A percentile compares a stretch with the other conserved stretches of the same genome.
phyloP scores from a whole-genome alignment of 2,329 filamentous ascomycete genomes.

The Colletotrichum cuscutae region DNA sequence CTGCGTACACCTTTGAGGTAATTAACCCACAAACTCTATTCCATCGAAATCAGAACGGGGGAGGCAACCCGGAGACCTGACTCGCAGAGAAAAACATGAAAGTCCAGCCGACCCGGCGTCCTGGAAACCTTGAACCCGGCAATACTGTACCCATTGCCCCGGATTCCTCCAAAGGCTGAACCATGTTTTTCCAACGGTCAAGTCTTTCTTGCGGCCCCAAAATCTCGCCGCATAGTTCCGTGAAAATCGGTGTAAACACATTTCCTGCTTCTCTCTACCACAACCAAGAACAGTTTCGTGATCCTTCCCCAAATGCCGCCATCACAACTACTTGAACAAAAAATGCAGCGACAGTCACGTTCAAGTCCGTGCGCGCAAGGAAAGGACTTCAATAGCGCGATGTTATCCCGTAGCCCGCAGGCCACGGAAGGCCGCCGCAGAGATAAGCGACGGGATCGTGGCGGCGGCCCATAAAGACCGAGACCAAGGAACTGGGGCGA shows the following conservation, averaged over 20 bases:
- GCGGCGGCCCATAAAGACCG: neutral
- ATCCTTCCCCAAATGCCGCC: neutral
- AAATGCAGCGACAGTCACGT: no score
- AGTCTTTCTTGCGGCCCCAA: no score
- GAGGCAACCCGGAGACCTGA: neutral
- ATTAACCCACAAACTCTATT: no score
- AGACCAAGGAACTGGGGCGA: neutral
- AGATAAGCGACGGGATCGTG: conserved; percentile 25
- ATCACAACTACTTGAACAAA: neutral
- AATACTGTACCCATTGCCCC: neutral
- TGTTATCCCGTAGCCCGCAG: no score
- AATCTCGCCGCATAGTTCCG: neutral
- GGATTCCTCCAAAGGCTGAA: neutral
- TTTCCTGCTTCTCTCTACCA: neutral
- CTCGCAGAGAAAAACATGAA: neutral
- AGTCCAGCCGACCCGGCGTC: neutral
- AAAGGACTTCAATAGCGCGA: no score
- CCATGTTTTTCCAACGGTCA: neutral
- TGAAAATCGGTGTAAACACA: neutral
- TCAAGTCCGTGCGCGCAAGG: no score
- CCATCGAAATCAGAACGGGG: no score
- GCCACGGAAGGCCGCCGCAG: neutral
- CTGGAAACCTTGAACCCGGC: neutral
- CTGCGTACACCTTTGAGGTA: no score
- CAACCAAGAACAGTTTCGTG: neutral